Evolutionary conservation across 441 rosid species (phyloP).

Genomic region (Melastoma candidum): DNA sequence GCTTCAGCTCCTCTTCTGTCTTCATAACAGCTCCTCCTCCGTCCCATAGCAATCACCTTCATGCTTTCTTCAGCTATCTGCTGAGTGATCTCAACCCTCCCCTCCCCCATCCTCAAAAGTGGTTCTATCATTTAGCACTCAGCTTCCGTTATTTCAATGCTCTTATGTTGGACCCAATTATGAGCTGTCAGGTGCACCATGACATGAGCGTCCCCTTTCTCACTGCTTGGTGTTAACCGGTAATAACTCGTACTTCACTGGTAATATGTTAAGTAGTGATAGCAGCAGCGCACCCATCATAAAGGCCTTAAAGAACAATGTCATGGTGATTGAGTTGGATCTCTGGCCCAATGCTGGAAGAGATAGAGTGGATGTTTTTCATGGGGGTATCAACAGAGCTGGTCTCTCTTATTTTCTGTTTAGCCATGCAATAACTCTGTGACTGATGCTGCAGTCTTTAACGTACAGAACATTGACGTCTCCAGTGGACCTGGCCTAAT

Average conservation of each 20-base stretch:
- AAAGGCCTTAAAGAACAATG: constrained; percentile 43
- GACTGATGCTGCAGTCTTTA: neutral
- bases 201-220: constrained; percentile 15
- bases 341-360: constrained; percentile 54
- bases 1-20: no score
- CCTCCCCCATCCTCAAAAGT: constrained; percentile 29
- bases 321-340: constrained; percentile 78
- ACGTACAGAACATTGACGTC: constrained; percentile 51
- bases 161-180: neutral
- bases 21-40: no score
- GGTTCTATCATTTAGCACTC: neutral
- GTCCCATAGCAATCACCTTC: constrained; percentile 13
- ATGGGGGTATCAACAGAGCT: constrained; percentile 44
- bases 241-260: constrained; percentile 19
- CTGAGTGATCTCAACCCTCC: constrained; percentile 49
- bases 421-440: neutral
- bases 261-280: constrained; percentile 14
- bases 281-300: constrained; percentile 34
- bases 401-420: neutral
- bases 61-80: constrained; percentile 58
- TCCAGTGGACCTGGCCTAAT: constrained; percentile 47
- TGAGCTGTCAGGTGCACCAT: constrained; percentile 12
- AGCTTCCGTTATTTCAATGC: neutral
- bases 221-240: constrained; percentile 16
- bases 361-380: constrained; percentile 45